These are phyloP conservation scores for Syzygium oleosum DNA, from an alignment of 345 rosid species.

Conservation along the genomic window DNA sequence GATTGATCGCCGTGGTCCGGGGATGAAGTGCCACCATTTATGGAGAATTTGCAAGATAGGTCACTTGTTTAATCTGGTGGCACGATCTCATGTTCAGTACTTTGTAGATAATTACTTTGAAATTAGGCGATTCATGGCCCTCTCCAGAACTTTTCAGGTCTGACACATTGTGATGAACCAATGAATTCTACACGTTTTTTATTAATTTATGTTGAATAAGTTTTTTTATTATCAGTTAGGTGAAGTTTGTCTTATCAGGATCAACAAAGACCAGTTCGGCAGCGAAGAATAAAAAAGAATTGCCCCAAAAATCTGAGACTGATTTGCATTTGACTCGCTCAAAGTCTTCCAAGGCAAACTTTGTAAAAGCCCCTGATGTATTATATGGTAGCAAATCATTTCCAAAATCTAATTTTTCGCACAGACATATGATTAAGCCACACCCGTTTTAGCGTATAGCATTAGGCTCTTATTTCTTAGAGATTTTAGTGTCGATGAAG, in stretches of 20 bases:
- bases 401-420: not conserved
- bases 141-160: not conserved
- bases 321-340: too few relatives aligned
- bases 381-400: not conserved
- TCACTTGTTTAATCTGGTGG: not conserved
- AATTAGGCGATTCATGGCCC: not conserved
- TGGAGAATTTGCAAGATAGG: not conserved
- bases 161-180: not conserved
- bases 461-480: too few relatives aligned
- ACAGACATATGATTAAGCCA: not conserved
- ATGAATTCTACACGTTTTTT: not conserved
- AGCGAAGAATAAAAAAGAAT: not conserved
- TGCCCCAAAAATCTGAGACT: too few relatives aligned
- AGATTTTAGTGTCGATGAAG: too few relatives aligned
- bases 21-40: not conserved
- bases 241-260: not conserved
- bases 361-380: not conserved
- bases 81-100: not conserved
- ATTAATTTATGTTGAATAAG: not conserved
- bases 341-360: not conserved
- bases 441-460: too few relatives aligned
- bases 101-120: not conserved
- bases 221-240: not conserved
- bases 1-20: not conserved
- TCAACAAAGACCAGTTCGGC: not conserved